Evolutionary conservation across 78 protist genomes (phyloP), one percentile per base, ranked within the genome.

Genomic region (Andalucia godoyi): DNA sequence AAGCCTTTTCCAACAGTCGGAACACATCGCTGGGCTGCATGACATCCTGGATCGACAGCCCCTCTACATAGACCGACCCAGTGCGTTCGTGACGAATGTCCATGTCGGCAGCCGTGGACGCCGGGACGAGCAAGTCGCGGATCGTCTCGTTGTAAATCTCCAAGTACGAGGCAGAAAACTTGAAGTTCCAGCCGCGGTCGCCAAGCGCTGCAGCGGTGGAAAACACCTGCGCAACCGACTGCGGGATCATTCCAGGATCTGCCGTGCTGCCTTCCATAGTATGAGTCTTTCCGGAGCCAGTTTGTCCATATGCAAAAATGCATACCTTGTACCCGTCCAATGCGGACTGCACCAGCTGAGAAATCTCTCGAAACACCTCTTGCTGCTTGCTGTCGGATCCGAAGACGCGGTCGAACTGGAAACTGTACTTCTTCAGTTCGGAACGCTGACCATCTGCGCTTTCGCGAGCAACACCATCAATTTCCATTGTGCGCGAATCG

Each of bases 71-170:
- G 30, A 30, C 17, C 1, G 1, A 54, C 27, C 54, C 71, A n/a
- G 29, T 54, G 64, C 49, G 39, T 29, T 36, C 64, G 41, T 36
- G 47, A 13, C 34, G 47, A 7, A 33, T 10, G 64, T 58, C 64
- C 12, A 8, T 12, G 41, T 40, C 38, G 30, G 25, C 9, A 25
- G 62, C 38, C 18, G 8, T 5, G 34, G 23, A 34, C 38, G 10
- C 47, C 25, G 64, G 64, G 45, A 36, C 66, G 8, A 84, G 69
- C 62, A 84, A 63, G 45, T 84, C 89, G 38, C 66, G 38, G 21
- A 84, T 41, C 12, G 73, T 42, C 52, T 84, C 89, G 69, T 84
- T 84, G 81, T 84, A 84, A 53, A 84, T 79, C 49, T 84, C 89
- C 25, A 84, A 25, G 23, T 49, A 71, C 37, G 55, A 13, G 18